A percentile compares a stretch with the other conserved stretches of the same genome.
Evolutionary conservation across 1,284 basidiomycete genomes (phyloP).

Genomic region (Pisolithus thermaeus): DNA sequence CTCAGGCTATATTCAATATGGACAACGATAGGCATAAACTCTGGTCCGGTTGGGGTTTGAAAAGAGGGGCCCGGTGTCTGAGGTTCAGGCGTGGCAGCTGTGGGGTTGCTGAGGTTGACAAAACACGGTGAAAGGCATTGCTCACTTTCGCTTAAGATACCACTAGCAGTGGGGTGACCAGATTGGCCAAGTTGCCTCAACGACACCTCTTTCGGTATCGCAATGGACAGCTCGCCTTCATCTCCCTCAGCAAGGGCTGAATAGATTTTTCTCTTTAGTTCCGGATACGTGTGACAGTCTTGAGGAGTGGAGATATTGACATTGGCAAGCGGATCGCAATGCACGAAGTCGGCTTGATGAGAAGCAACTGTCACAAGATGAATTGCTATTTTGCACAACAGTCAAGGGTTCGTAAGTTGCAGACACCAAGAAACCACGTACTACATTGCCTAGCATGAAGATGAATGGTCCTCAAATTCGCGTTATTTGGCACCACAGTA

Average conservation of each 20-base stretch:
- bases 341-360: slow-evolving; percentile 66
- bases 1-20: slow-evolving; percentile 77
- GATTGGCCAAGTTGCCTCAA: slow-evolving; percentile 54
- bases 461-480: slow-evolving; percentile 74
- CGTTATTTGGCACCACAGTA: slow-evolving; percentile 73
- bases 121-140: slow-evolving; percentile 2
- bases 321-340: slow-evolving; percentile 71
- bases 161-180: slow-evolving; percentile 35
- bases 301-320: slow-evolving; percentile 66
- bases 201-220: slow-evolving; percentile 77
- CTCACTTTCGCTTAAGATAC: slow-evolving; percentile 45
- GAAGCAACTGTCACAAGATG: slow-evolving; percentile 69
- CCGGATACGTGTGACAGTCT: slow-evolving; percentile 88
- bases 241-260: slow-evolving; percentile 85
- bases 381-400: slow-evolving; percentile 47
- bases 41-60: slow-evolving; percentile 44
- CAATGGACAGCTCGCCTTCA: slow-evolving; percentile 91
- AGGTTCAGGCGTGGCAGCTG: slow-evolving; percentile 74
- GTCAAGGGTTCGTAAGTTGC: slow-evolving; percentile 10
- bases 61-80: slow-evolving; percentile 54
- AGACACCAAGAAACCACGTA: slow-evolving; percentile 36
- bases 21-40: slow-evolving; percentile 75
- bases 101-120: slow-evolving; percentile 1
- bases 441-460: slow-evolving; percentile 83
- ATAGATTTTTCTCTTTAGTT: slow-evolving; percentile 90